phyloP scores from a whole-genome alignment of 176 grass and related monocot genomes.

The Carex parvula region DNA sequence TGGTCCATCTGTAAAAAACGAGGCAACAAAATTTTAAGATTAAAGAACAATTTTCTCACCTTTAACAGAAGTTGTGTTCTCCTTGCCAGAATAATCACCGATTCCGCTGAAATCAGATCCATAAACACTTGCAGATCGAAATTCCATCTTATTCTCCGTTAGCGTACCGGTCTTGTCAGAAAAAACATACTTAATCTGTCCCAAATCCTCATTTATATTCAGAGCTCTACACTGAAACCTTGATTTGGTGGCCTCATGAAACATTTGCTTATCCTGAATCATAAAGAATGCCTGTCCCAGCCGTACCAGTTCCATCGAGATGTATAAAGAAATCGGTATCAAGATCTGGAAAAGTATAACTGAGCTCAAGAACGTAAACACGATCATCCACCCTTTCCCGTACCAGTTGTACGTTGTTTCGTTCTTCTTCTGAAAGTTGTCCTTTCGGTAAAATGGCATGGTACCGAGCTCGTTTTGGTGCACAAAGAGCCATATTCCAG shows the following conservation, averaged over 20 bases:
- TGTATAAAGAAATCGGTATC: slow-evolving; percentile 82
- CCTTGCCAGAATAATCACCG: not conserved
- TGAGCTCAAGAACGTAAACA: slow-evolving; percentile 68
- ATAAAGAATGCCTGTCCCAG: slow-evolving; percentile 90
- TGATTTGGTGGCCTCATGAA: slow-evolving; percentile 44
- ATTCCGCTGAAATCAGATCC: slow-evolving; percentile 55
- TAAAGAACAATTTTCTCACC: not conserved
- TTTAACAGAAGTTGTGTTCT: not conserved
- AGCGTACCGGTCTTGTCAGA: slow-evolving; percentile 95
- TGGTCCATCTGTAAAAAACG: not conserved
- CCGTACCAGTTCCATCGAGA: slow-evolving; percentile 90
- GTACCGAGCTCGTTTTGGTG: slow-evolving; percentile 40
- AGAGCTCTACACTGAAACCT: slow-evolving; percentile 88
- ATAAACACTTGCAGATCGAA: slow-evolving; percentile 64
- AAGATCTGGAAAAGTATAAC: slow-evolving; percentile 90
- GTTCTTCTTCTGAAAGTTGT: slow-evolving; percentile 15
- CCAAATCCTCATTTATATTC: slow-evolving; percentile 99
- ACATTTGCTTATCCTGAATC: slow-evolving; percentile 72
- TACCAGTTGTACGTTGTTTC: slow-evolving; percentile 57
- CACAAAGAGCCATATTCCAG: slow-evolving; percentile 60
- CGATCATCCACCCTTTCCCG: slow-evolving; percentile 51
- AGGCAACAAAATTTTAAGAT: not conserved
- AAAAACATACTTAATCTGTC: slow-evolving; percentile 96
- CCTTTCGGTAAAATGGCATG: slow-evolving; percentile 64
- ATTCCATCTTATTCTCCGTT: slow-evolving; percentile 95